Base-by-base conservation (phyloP, 345 rosid species). In the Sapria himalayana region DNA sequence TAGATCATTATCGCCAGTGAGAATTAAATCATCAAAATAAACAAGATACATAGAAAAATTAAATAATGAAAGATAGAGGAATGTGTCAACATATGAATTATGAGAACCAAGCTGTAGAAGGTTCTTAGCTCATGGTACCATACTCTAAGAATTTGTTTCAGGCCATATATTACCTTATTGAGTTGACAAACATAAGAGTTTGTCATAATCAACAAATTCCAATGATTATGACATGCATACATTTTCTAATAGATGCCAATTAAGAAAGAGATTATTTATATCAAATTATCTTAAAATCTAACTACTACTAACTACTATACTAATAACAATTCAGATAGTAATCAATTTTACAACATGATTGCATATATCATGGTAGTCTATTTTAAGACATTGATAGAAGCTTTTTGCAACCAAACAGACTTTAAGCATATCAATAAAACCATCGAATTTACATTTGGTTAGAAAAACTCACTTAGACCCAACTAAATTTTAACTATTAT, bases 401-500 rank as follows among this genome's bases (percentile, higher is more conserved):
- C 2, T 14, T 14, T 38, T 3, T 38, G 23, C 42, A 8, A 20
- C 2, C 23, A 20, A 38, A n/a, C n/a, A n/a, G n/a, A n/a, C n/a
- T n/a, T n/a, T n/a, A n/a, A n/a, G n/a, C n/a, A n/a, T n/a, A n/a
- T n/a, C n/a, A n/a, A 38, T 3, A 2, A 23, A 14, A 7, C 17
- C 16, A 38, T 14, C 44, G 1, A 7, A 21, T 1, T 18, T 40
- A 18, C 3, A 13, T 4, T 17, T 40, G 3, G 10, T 12, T 11
- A 12, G 25, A 21, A 40, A 40, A 40, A 40, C 16, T n/a, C 44
- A 40, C 23, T 40, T 40, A 20, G 27, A 40, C 2, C 44, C 1
- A 1, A 40, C 25, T 12, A 40, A 1, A 21, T 40, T 40, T 3
- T 19, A 20, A 1, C 13, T 17, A 14, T 25, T n/a, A 20, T 19